Evolutionary conservation across 148 eudicot species (phyloP).

Genomic region (Cornus florida): DNA sequence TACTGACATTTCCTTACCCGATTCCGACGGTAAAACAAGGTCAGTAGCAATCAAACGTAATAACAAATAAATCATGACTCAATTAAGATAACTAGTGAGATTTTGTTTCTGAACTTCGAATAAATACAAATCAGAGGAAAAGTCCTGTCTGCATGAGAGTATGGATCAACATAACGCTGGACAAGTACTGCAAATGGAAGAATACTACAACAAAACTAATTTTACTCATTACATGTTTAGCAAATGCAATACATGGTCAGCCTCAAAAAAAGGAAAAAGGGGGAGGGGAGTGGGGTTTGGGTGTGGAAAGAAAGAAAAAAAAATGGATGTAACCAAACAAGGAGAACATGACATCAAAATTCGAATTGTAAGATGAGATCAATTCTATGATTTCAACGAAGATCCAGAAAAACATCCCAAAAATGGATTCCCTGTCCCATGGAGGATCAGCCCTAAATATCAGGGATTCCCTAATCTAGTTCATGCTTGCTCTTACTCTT

Average conservation of each 20-base stretch:
- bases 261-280: too few relatives aligned
- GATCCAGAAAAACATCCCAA: background rate
- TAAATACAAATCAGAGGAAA: too few relatives aligned
- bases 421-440: background rate
- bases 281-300: too few relatives aligned
- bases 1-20: too few relatives aligned
- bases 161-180: background rate
- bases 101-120: background rate
- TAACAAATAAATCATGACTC: background rate
- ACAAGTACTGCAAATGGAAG: background rate
- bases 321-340: background rate
- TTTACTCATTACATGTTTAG: background rate
- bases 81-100: background rate
- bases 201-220: background rate
- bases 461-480: slow-evolving; percentile 24
- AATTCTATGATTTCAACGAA: background rate
- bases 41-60: too few relatives aligned
- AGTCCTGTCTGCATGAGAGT: too few relatives aligned
- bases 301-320: too few relatives aligned
- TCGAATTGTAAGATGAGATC: background rate
- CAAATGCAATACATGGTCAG: background rate
- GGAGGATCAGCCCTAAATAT: background rate
- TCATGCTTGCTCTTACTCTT: slow-evolving; percentile 47
- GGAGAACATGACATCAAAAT: background rate
- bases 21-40: too few relatives aligned